phyloP scores from a whole-genome alignment of 495 filamentous ascomycete genomes.

The Daldinia loculata region DNA sequence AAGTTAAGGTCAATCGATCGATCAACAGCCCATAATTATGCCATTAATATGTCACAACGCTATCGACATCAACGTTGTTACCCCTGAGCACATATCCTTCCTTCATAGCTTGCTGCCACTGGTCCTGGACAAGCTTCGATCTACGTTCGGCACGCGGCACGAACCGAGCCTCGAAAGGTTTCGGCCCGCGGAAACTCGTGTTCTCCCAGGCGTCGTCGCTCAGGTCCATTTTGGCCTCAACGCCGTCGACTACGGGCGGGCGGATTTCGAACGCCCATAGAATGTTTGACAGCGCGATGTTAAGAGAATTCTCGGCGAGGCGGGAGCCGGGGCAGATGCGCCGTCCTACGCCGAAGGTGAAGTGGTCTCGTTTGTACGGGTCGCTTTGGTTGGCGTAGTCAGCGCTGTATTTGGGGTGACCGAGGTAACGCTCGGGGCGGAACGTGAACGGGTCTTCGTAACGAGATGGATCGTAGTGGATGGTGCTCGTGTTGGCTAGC shows the following conservation, averaged over 20 bases:
- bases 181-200: slow-evolving; percentile 5
- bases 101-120: slow-evolving; percentile 41
- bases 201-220: slow-evolving; percentile 29
- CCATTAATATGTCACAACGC: slow-evolving; percentile 1
- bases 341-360: slow-evolving; percentile 61
- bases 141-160: slow-evolving; percentile 31
- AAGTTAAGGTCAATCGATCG: background rate
- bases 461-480: slow-evolving; percentile 36
- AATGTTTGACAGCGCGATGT: slow-evolving; percentile 55
- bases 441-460: slow-evolving; percentile 39
- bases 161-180: slow-evolving; percentile 16
- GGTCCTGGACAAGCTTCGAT: slow-evolving; percentile 28
- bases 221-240: slow-evolving; percentile 36
- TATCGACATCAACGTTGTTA: slow-evolving; percentile 10
- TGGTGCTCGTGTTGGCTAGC: slow-evolving; percentile 42
- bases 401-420: slow-evolving; percentile 51
- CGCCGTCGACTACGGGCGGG: slow-evolving; percentile 11
- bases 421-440: slow-evolving; percentile 50
- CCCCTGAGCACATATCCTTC: slow-evolving; percentile 32
- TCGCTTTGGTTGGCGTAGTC: slow-evolving; percentile 53
- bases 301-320: slow-evolving; percentile 58
- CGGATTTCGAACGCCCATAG: slow-evolving; percentile 58
- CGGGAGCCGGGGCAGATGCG: slow-evolving; percentile 61
- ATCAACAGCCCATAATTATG: background rate
- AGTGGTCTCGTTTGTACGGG: slow-evolving; percentile 56